Conservation (phyloP, 2,329 filamentous ascomycete genomes). For the Aspergillus sp. region DNA sequence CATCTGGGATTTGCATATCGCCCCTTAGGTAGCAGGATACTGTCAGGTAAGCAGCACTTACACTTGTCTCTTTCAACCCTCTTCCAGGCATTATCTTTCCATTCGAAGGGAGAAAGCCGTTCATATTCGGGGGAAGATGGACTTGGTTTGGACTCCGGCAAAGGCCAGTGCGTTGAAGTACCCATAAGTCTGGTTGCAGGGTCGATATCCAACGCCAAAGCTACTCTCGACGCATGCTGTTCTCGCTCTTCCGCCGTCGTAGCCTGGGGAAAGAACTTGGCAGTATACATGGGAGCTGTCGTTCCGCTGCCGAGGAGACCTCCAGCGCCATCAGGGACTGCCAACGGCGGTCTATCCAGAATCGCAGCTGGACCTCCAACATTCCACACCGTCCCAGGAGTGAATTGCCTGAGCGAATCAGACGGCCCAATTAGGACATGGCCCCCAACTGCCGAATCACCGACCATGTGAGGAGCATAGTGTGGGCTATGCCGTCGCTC, state of each 20-base stretch:
- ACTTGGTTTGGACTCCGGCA: constrained; percentile 15
- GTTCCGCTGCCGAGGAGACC: constrained; percentile 59
- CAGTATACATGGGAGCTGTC: constrained; percentile 56
- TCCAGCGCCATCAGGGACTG: constrained; percentile 53
- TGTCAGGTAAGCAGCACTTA: constrained; percentile 17
- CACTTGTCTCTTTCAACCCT: constrained; percentile 20
- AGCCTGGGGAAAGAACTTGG: constrained; percentile 44
- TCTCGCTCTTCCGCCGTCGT: constrained; percentile 53
- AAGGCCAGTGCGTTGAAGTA: constrained; percentile 29
- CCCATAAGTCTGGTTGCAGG: constrained; percentile 57
- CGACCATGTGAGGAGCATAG: constrained; percentile 27
- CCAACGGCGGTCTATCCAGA: constrained; percentile 34
- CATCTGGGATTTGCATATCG: not conserved
- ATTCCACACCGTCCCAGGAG: constrained; percentile 63
- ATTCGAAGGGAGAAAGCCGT: constrained; percentile 24
- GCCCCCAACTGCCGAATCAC: constrained; percentile 12
- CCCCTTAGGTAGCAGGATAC: not conserved
- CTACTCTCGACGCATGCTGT: constrained; percentile 64
- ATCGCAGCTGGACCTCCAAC: constrained; percentile 61
- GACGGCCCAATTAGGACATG: constrained; percentile 4
- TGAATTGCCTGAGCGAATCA: constrained; percentile 42
- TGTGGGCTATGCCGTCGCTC: constrained; percentile 15
- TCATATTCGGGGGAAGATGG: constrained; percentile 20
- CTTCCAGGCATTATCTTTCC: constrained; percentile 33
- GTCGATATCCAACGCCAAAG: constrained; percentile 72